Percentiles rank a stretch among this genome's conserved stretches.
Evolutionary conservation across 805 yeast genomes (phyloP).

Genomic region (Komagataella kurtzmanii): DNA sequence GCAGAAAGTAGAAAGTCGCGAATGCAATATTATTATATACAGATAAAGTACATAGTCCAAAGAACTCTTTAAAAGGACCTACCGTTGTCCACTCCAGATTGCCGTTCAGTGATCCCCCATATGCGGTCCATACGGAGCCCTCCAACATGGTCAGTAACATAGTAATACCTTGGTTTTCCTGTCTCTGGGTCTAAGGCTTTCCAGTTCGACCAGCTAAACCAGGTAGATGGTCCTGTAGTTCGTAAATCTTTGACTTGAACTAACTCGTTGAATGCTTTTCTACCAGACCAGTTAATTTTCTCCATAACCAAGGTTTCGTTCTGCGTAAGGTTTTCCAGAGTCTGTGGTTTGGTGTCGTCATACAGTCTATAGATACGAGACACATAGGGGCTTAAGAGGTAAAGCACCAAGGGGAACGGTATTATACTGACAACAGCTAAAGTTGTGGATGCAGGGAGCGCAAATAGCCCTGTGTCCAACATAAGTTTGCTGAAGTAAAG

Average conservation of each 20-base stretch:
- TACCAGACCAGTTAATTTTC: conserved; percentile 54
- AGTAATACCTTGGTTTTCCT: conserved; percentile 26
- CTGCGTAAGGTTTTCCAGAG: conserved; percentile 40
- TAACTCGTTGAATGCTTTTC: conserved; percentile 49
- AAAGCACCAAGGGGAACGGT: conserved; percentile 45
- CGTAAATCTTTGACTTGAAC: conserved; percentile 35
- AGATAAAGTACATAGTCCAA: not conserved
- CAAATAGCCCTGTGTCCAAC: conserved; percentile 37
- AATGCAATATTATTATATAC: not conserved
- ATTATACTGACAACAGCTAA: conserved; percentile 28
- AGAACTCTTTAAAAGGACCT: conserved; percentile 21
- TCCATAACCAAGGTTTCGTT: conserved; percentile 61
- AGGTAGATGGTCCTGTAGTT: conserved; percentile 17
- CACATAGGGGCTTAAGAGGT: conserved; percentile 53
- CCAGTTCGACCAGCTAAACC: conserved; percentile 38
- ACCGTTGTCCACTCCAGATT: conserved; percentile 57
- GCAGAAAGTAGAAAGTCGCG: not conserved
- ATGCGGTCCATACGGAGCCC: conserved; percentile 75
- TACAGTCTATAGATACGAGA: conserved; percentile 60
- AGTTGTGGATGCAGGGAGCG: conserved; percentile 29
- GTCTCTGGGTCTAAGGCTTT: conserved; percentile 22
- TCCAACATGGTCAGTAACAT: conserved; percentile 62
- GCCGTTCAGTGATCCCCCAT: conserved; percentile 70
- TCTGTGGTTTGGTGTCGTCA: conserved; percentile 48
- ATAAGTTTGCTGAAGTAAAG: conserved; percentile 49